Base-by-base conservation (phyloP, 176 grass and related monocot species). In the Olyra latifolia region DNA sequence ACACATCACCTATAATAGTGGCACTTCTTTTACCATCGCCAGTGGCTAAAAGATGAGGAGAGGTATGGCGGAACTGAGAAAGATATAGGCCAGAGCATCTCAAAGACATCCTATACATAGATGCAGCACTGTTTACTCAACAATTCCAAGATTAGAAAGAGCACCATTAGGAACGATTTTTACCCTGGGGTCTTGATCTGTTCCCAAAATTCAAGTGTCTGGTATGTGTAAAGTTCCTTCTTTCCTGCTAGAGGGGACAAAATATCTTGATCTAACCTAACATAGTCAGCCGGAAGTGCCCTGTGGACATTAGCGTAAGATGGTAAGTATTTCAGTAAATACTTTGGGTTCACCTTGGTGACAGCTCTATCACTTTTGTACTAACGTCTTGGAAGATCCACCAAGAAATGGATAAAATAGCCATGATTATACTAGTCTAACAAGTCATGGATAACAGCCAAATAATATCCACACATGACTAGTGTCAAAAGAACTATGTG, bases 131-230 rank as follows among this genome's bases (percentile, higher is more conserved):
- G 10, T 32, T 83, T 53, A 84, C 35, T 60, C 57, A 39, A 38
- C 53, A 77, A 85, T 45, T 76, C 38, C 44, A 68, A 35, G 64
- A 47, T 77, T 39, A 49, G 1, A 49, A 42, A 82, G 62, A 76
- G 24, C 10, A 77, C 13, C 49, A 42, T 25, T 13, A 32, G 53
- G 55, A 83, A 66, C 22, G 11, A 71, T 71, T 60, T 86, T 77
- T 80, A 99, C 97, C 88, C 97, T 86, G 97, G 97, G 28, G 97
- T 96, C 81, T 99, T 99, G 63, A 99, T 99, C 62, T 99, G 97
- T 89, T 96, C 97, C 97, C 97, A 99, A 64, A 99, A 99, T 52
- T 96, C 91, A 61, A 91, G 90, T 60, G 97, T 99, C 68, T 96
- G 82, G 76, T 89, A 99, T 76, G 93, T 95, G 66, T 99, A 99